Evolutionary conservation across 2,329 filamentous ascomycete genomes (phyloP), one percentile per base, ranked within the genome.

Genomic region (Chaetomium sp.): DNA sequence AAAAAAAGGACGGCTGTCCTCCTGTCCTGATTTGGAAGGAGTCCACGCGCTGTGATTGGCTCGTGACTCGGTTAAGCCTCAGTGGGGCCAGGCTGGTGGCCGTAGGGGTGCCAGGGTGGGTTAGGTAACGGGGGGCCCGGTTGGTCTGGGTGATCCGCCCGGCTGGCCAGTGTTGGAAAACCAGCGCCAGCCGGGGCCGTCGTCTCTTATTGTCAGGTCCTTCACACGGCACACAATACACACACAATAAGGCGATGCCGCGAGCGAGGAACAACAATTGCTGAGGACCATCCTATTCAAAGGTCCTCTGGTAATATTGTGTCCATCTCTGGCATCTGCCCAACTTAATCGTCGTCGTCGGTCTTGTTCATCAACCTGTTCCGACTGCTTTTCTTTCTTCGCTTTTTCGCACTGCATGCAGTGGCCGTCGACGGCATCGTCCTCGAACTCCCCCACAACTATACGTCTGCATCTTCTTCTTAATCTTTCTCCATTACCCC

Each of bases 21-120:
- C 51, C 57, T 66, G 68, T 71, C 70, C 70, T 68, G 69, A 70
- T 72, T 70, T 55, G 70, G 70, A 71, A 71, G 64, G 67, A 57
- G 64, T 54, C 23, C 4, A 25, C 3, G 21, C 29, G 0, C 21
- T 56, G 60, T 71, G 64, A 71, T 71, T 72, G 70, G 70, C 33
- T 13, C 21, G 1, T 10, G 60, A 63, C 63, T 71, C 70, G 70
- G 70, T 67, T 64, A 70, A 69, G 69, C 65, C 67, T 68, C 68
- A 64, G 69, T 70, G 70, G 69, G 51, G 60, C 66, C 65, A 63
- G 60, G 62, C 64, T 66, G 58, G 64, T 45, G 60, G 60, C 51
- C 27, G 29, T 57, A 35, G 55, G 58, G 50, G 58, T 7, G 53
- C 42, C 42, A 47, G 64, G 58, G 57, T 60, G 47, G 50, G 58